These are phyloP conservation scores for Exophiala lecanii-corni DNA, from an alignment of 2,329 filamentous ascomycete species.

Conservation along the genomic window DNA sequence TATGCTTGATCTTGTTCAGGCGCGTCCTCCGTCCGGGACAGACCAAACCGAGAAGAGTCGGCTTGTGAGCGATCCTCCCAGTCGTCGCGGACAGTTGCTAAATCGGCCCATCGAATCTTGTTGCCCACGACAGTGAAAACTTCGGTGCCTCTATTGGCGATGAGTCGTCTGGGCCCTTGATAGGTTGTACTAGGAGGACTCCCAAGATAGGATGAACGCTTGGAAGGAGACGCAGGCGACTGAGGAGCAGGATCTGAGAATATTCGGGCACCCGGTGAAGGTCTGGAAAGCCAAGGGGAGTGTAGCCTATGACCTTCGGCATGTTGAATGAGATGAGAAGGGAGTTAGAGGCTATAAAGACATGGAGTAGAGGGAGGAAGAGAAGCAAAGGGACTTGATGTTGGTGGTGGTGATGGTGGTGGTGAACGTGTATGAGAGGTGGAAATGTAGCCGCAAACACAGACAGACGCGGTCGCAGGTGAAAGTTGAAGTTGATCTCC, in stretches of 20 bases:
- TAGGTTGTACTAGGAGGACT: conserved; percentile 28
- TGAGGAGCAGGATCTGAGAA: conserved; percentile 57
- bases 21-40: conserved; percentile 4
- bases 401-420: too few species aligned
- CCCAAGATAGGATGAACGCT: conserved; percentile 32
- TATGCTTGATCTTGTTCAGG: conserved; percentile 30
- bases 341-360: not conserved
- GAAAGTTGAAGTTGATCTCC: too few species aligned
- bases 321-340: conserved; percentile 46
- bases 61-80: conserved; percentile 38
- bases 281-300: conserved; percentile 81
- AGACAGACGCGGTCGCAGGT: too few species aligned
- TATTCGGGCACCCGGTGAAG: conserved; percentile 70
- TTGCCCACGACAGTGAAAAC: conserved; percentile 84
- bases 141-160: conserved; percentile 79
- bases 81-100: conserved; percentile 70
- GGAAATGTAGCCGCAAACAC: too few species aligned
- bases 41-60: conserved; percentile 9
- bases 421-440: too few species aligned
- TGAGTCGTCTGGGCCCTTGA: conserved; percentile 52
- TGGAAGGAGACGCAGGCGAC: conserved; percentile 34
- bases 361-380: too few species aligned
- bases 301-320: conserved; percentile 82
- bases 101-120: conserved; percentile 86
- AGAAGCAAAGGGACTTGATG: too few species aligned